Evolutionary conservation across 441 rosid genomes (phyloP).

Genomic region (Syzygium malaccense): DNA sequence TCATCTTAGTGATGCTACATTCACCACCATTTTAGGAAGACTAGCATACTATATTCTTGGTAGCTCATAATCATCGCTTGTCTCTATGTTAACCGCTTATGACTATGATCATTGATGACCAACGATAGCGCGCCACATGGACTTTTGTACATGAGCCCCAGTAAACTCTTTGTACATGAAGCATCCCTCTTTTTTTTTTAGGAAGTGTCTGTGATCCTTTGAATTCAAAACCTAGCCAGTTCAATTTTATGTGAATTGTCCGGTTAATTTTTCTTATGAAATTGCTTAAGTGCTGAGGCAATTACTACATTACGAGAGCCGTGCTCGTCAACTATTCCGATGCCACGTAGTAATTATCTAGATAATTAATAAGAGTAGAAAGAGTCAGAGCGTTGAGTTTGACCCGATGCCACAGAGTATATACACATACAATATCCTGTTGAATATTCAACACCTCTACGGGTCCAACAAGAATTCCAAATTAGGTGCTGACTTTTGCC

Average conservation of each 20-base stretch:
- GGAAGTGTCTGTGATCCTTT: neutral
- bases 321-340: too few relatives aligned
- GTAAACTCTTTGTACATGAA: neutral
- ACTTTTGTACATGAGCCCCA: neutral
- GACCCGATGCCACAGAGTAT: neutral
- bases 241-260: neutral
- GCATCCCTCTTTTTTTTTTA: neutral
- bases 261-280: neutral
- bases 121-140: neutral
- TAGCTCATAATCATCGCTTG: neutral
- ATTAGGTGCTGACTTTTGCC: too few relatives aligned
- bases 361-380: too few relatives aligned
- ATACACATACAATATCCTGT: neutral
- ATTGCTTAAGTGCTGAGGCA: neutral
- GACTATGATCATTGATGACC: neutral
- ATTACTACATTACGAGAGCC: too few relatives aligned
- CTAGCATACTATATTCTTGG: neutral
- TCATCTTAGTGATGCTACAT: neutral
- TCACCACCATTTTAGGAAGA: neutral
- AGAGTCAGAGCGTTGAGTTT: neutral
- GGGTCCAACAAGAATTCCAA: too few relatives aligned
- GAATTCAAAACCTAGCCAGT: neutral
- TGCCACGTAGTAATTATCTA: too few relatives aligned
- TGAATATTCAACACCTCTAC: too few relatives aligned
- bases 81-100: neutral